These are phyloP conservation scores for Neofusicoccum ribis DNA, from an alignment of 2,329 filamentous ascomycete species.

Conservation along the genomic window DNA sequence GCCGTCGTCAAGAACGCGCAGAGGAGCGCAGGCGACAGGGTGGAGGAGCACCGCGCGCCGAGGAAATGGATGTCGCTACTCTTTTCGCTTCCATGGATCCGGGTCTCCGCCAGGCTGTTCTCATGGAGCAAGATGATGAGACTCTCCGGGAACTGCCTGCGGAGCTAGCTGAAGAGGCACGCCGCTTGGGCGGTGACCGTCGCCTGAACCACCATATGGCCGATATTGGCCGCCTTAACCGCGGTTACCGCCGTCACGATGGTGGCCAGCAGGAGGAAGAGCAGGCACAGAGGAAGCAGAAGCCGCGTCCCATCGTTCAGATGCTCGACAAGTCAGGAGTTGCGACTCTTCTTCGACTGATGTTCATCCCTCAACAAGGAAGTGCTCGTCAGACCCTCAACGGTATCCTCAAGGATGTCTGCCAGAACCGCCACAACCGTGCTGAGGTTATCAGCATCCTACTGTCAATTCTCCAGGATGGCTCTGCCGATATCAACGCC, in stretches of 20 bases:
- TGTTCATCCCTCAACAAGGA: slow-evolving; percentile 94
- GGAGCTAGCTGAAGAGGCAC: slow-evolving; percentile 82
- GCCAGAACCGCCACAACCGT: slow-evolving; percentile 93
- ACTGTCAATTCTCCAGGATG: slow-evolving; percentile 91
- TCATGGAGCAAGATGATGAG: slow-evolving; percentile 89
- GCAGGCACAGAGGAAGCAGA: slow-evolving; percentile 61
- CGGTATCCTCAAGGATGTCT: slow-evolving; percentile 85
- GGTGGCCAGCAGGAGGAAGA: slow-evolving; percentile 44
- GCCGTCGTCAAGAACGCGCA: slow-evolving; percentile 83
- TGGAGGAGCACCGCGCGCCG: slow-evolving; percentile 54
- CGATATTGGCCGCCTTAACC: slow-evolving; percentile 28
- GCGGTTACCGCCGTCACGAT: slow-evolving; percentile 22
- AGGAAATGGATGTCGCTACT: slow-evolving; percentile 89
- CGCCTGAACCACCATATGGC: slow-evolving; percentile 54
- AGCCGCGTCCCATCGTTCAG: slow-evolving; percentile 82
- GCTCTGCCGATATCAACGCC: slow-evolving; percentile 87
- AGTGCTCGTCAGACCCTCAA: slow-evolving; percentile 83
- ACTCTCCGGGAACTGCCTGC: slow-evolving; percentile 80
- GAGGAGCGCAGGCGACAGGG: slow-evolving; percentile 67
- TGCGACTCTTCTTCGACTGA: slow-evolving; percentile 92
- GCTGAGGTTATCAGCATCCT: slow-evolving; percentile 91
- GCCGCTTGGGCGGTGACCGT: slow-evolving; percentile 62
- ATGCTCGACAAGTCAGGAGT: slow-evolving; percentile 97
- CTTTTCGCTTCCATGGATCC: slow-evolving; percentile 90
- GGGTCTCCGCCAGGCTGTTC: slow-evolving; percentile 77